A percentile compares a stretch with the other conserved stretches of the same genome.
phyloP scores from a whole-genome alignment of 768 basidiomycete genomes.

The Chalciporus piperatus region DNA sequence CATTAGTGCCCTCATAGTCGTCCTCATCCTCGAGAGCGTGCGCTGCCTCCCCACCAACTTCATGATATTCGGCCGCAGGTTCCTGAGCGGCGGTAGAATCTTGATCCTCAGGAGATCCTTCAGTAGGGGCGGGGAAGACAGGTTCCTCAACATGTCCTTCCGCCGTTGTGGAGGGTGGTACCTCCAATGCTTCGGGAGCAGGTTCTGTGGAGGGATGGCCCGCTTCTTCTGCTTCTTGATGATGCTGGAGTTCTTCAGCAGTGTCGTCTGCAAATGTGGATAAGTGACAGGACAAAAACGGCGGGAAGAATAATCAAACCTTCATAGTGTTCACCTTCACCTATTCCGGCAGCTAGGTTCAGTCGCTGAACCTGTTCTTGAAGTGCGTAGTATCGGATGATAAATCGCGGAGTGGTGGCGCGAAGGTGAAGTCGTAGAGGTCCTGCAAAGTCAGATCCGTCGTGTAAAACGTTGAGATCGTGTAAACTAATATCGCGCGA shows the following conservation, averaged over 20 bases:
- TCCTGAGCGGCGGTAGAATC: constrained; percentile 8
- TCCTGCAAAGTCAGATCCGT: constrained; percentile 58
- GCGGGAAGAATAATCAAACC: constrained; percentile 10
- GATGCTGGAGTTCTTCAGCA: constrained; percentile 5
- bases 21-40: constrained; percentile 22
- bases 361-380: constrained; percentile 53
- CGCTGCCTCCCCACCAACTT: constrained; percentile 11
- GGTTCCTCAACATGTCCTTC: constrained; percentile 7
- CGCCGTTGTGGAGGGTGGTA: neutral
- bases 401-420: constrained; percentile 54
- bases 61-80: constrained; percentile 14
- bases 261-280: constrained; percentile 7
- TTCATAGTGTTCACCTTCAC: constrained; percentile 18
- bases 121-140: neutral
- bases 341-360: constrained; percentile 22
- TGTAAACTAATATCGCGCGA: constrained; percentile 68
- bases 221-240: constrained; percentile 6
- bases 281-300: constrained; percentile 1
- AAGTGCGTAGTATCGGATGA: constrained; percentile 59
- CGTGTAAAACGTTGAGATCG: constrained; percentile 68
- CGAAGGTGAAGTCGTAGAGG: constrained; percentile 60
- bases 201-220: neutral
- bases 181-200: constrained; percentile 1
- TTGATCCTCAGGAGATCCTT: constrained; percentile 11
- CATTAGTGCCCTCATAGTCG: constrained; percentile 17